Percentiles rank a stretch among this genome's conserved stretches.
phyloP scores from a whole-genome alignment of 495 filamentous ascomycete species.

The Neurospora africana region DNA sequence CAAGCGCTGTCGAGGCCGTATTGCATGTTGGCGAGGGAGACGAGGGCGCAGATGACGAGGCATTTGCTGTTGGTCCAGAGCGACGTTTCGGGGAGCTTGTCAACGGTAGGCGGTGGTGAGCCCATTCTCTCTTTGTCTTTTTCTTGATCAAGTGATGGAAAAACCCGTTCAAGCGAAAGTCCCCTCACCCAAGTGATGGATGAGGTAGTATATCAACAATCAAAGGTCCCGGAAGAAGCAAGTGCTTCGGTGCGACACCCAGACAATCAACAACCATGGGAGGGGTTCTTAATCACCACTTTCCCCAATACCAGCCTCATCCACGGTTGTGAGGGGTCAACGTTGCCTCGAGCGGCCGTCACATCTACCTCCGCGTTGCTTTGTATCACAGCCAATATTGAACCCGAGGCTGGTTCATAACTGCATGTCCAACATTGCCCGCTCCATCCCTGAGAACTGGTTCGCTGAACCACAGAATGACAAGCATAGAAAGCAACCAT shows the following conservation, averaged over 20 bases:
- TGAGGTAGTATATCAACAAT: neutral
- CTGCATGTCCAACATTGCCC: neutral
- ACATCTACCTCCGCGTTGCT: neutral
- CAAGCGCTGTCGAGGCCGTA: constrained; percentile 51
- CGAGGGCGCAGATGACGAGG: constrained; percentile 26
- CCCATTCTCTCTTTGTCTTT: neutral
- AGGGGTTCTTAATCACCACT: neutral
- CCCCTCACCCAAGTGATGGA: neutral
- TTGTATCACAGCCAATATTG: neutral
- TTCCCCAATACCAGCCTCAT: neutral
- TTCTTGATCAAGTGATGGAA: neutral
- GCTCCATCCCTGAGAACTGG: neutral
- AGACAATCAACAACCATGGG: neutral
- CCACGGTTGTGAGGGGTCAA: neutral
- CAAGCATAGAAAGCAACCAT: neutral
- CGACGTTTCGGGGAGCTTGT: constrained; percentile 24
- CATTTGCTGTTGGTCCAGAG: constrained; percentile 33
- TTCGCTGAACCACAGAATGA: neutral
- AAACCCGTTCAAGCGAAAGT: neutral
- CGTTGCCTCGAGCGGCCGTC: neutral
- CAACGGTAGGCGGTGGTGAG: neutral
- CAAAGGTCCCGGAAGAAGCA: neutral
- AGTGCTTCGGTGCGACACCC: neutral
- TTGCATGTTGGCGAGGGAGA: constrained; percentile 36
- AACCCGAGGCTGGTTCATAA: neutral